Evolutionary conservation across 805 yeast species (phyloP), one percentile per base, ranked within the genome.

Genomic region (Wickerhamiella bombiphila): DNA sequence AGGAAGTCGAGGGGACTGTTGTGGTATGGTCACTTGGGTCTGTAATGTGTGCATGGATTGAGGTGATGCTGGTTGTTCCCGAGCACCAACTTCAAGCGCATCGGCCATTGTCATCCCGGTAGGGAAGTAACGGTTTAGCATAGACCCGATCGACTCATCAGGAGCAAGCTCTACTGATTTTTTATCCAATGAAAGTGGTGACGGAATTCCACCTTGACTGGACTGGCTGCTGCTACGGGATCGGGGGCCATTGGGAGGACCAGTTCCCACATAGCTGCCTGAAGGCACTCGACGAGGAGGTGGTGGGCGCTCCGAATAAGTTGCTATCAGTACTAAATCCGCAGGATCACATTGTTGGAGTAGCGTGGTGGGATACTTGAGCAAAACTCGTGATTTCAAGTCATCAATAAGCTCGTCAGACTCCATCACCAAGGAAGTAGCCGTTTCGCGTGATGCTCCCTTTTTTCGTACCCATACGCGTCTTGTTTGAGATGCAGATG

Each of bases 381-480:
- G 60, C 26, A 75, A 56, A 1, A 86, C 66, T 42, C 72, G 66
- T 8, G 66, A 60, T 51, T 86, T 86, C 48, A 86, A 61, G 56
- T 88, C 57, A 55, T 86, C 97, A 4, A 86, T 68, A 1, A 85
- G 66, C 51, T 80, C 88, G 16, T 56, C 52, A 22, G 72, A 72
- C 14, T 64, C 63, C 15, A 80, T 77, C 41, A 64, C 53, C 5
- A 86, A 58, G 1, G 93, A 70, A 0, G 94, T 81, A 2, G 96
- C 80, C 14, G 54, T 51, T 6, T 59, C 51, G 22, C 56, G 54
- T 2, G 59, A 52, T 5, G 33, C 6, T 5, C 33, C 33, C 7
- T 22, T 20, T 16, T 59, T 53, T 26, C 52, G 42, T 16, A 60
- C 59, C 65, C 65, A 60, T 2, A 61, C 45, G 26, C 64, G 47